These are phyloP conservation scores for Penicillium dipodomyicola DNA, from an alignment of 495 filamentous ascomycete species.

Conservation along the genomic window DNA sequence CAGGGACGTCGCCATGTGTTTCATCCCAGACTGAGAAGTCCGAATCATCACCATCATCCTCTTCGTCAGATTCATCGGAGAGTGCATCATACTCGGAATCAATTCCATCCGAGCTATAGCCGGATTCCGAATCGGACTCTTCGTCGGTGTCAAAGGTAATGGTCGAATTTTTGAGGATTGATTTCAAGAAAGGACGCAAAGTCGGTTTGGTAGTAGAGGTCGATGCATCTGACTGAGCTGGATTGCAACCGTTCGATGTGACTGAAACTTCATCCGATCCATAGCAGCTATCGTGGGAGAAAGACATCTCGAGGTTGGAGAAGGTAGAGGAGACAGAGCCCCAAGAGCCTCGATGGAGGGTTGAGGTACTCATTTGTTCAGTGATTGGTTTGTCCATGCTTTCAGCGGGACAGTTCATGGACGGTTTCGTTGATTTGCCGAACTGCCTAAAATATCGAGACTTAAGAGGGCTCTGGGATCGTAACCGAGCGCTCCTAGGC, in stretches of 20 bases:
- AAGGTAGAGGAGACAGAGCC: constrained; percentile 46
- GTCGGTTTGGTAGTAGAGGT: constrained; percentile 21
- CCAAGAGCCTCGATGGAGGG: constrained; percentile 38
- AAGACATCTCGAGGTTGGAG: constrained; percentile 41
- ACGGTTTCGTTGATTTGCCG: neutral
- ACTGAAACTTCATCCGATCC: constrained; percentile 46
- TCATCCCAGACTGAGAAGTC: constrained; percentile 41
- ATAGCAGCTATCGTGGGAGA: constrained; percentile 48
- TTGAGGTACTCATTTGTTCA: constrained; percentile 29
- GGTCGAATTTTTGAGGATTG: constrained; percentile 42
- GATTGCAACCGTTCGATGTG: constrained; percentile 31
- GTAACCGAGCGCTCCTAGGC: neutral
- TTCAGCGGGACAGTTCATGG: neutral
- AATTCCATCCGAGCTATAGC: constrained; percentile 43
- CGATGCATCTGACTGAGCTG: constrained; percentile 23
- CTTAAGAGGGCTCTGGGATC: neutral
- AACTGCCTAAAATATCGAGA: neutral
- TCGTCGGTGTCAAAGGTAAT: constrained; percentile 22
- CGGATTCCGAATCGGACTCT: constrained; percentile 40
- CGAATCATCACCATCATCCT: constrained; percentile 36
- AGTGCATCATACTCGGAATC: constrained; percentile 37
- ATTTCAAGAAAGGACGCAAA: constrained; percentile 36
- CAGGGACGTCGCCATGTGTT: constrained; percentile 30
- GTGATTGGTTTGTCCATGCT: constrained; percentile 6
- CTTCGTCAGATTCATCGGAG: constrained; percentile 30